Evolutionary conservation across 2,329 filamentous ascomycete genomes (phyloP), one percentile per base, ranked within the genome.

Genomic region (Penicillium decumbens): DNA sequence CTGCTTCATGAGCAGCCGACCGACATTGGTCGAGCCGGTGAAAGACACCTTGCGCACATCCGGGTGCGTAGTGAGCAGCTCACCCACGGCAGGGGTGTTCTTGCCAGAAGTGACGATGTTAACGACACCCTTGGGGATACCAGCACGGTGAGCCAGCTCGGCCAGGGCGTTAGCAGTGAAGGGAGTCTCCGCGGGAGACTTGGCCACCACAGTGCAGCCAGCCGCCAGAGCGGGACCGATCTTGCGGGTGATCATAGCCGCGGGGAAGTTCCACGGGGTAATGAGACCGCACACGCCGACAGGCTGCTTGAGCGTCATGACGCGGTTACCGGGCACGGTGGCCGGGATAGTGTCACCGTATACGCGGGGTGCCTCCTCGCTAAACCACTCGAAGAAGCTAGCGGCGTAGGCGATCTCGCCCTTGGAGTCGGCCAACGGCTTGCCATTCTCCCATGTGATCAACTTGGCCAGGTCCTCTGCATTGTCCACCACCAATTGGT

Each of bases 201-300:
- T 98, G 62, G 84, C 85, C 1, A 97, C 91, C 2, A 95, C 88
- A 0, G 92, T 95, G 74, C 92, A 97, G 50, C 93, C 93, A n/a
- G 90, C 91, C 15, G 93, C 93, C 48, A 97, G 78, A 8, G 81
- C 81, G 4, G 82, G 75, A 1, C 65, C 76, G 29, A 76, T 71
- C 60, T 78, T 78, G 18, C 76, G 65, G 3, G 76, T 77, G 41
- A 78, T 75, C 76, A 78, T 78, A 1, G 76, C 76, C 23, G 75
- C 75, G 4, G 76, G 76, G 63, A 84, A 84, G 68, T 84, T 84
- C 81, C 81, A 83, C 24, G 84, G 84, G 10, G 82, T 85, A 56
- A 87, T 84, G 35, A 87, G 68, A 33, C 81, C 84, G 57, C 79
- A 82, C 1, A 87, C 83, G 49, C 84, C 84, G 7, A 87, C 78